Conservation (phyloP, 2,329 filamentous ascomycete genomes). For the Arthrobotrys sphaeroides region DNA sequence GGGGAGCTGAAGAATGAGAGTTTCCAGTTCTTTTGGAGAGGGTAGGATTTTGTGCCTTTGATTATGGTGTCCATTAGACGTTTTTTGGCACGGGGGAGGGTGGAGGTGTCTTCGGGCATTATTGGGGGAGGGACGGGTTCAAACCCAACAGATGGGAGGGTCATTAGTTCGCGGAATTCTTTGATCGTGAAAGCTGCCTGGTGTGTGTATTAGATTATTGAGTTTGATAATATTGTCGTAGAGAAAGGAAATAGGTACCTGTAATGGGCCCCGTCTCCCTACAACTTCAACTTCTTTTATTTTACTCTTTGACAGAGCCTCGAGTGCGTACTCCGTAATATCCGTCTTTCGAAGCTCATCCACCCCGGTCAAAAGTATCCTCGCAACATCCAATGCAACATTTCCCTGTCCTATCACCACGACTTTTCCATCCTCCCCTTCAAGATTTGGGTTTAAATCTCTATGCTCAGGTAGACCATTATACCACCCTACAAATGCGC, state of each 20-base stretch:
- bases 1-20: constrained; percentile 87
- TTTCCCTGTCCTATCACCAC: constrained; percentile 95
- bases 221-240: background rate
- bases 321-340: constrained; percentile 84
- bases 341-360: constrained; percentile 81
- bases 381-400: constrained; percentile 90
- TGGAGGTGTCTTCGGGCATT: constrained; percentile 74
- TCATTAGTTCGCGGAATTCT: constrained; percentile 87
- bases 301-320: constrained; percentile 75
- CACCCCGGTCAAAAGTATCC: constrained; percentile 81
- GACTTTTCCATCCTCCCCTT: constrained; percentile 75
- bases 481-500: constrained; percentile 97
- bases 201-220: background rate
- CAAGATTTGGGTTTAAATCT: constrained; percentile 76
- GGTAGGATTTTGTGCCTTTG: constrained; percentile 35
- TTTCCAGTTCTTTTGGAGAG: constrained; percentile 74
- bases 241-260: constrained; percentile 72
- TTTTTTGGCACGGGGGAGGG: constrained; percentile 77
- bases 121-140: constrained; percentile 70
- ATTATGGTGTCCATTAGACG: constrained; percentile 65
- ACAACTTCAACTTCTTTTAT: constrained; percentile 86
- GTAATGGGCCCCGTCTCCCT: constrained; percentile 85
- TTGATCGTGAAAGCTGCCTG: constrained; percentile 92
- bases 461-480: constrained; percentile 90
- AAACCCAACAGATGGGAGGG: constrained; percentile 76